phyloP scores from a whole-genome alignment of 768 basidiomycete genomes.

The Rhizopogon salebrosus region DNA sequence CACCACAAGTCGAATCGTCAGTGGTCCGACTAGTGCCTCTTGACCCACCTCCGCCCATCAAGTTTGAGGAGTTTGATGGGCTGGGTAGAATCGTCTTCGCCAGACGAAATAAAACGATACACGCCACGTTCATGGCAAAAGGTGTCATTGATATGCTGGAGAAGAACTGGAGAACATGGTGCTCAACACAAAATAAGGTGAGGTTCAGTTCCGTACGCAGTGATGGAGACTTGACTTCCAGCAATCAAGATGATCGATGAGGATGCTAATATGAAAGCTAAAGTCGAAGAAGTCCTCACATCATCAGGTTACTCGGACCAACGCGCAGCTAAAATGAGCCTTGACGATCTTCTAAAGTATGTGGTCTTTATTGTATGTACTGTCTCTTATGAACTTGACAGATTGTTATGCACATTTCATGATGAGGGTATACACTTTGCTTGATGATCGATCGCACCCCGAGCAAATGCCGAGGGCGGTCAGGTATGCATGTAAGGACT shows the following conservation, averaged over 20 bases:
- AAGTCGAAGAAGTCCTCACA: constrained; percentile 67
- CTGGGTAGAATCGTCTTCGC: constrained; percentile 87
- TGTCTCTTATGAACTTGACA: constrained; percentile 22
- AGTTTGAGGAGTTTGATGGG: constrained; percentile 97
- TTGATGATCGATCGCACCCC: no score
- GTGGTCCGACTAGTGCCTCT: constrained; percentile 89
- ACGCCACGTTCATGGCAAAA: constrained; percentile 89
- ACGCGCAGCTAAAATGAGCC: constrained; percentile 88
- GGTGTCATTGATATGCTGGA: constrained; percentile 95
- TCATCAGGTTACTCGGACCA: constrained; percentile 71
- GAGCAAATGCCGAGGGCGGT: no score
- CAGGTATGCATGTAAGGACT: no score
- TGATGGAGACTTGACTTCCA: not conserved
- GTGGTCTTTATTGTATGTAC: constrained; percentile 17
- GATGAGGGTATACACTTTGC: constrained; percentile 73
- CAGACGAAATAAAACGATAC: constrained; percentile 83
- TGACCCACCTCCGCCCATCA: constrained; percentile 92
- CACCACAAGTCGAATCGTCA: constrained; percentile 89
- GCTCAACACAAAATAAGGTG: constrained; percentile 70
- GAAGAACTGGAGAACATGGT: constrained; percentile 90
- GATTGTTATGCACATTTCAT: constrained; percentile 69
- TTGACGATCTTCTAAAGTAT: constrained; percentile 87
- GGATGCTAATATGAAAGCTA: constrained; percentile 59
- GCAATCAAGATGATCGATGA: constrained; percentile 59
- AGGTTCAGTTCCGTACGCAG: not conserved